Conservation (phyloP, 2,329 filamentous ascomycete genomes). For the Chaetomium sp. region DNA sequence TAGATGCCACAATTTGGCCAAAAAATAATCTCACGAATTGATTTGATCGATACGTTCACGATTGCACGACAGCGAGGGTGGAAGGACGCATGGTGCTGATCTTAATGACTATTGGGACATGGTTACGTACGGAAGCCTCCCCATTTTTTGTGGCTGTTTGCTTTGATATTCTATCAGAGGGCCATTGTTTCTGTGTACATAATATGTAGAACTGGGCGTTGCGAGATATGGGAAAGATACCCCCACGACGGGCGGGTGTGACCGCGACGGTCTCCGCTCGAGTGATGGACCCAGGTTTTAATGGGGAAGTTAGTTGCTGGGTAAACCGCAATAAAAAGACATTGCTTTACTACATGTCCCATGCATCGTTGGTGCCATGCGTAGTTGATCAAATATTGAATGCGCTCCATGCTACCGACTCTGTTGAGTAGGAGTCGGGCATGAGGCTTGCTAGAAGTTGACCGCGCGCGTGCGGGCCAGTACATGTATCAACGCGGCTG, state of each 20-base stretch:
- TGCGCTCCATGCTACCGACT: no score
- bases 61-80: constrained; percentile 11
- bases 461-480: no score
- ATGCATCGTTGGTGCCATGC: not conserved
- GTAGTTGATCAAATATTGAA: not conserved
- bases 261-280: not conserved
- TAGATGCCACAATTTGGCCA: not conserved
- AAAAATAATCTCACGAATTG: not conserved
- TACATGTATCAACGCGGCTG: no score
- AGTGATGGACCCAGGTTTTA: constrained; percentile 2
- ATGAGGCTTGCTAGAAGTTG: no score
- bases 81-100: constrained; percentile 17
- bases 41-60: constrained; percentile 16
- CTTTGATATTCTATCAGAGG: constrained; percentile 18
- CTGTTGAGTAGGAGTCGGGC: no score
- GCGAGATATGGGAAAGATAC: constrained; percentile 18
- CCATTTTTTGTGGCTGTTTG: constrained; percentile 12
- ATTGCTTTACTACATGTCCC: not conserved
- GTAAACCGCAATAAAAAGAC: constrained; percentile 2
- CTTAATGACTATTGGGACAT: constrained; percentile 21
- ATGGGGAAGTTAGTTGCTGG: constrained; percentile 4
- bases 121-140: constrained; percentile 11
- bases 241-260: constrained; percentile 10
- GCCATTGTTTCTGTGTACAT: constrained; percentile 21
- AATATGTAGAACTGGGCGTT: constrained; percentile 16